Conservation (phyloP, 164 flowering plant species). For the Chloranthus sessilifolius region DNA sequence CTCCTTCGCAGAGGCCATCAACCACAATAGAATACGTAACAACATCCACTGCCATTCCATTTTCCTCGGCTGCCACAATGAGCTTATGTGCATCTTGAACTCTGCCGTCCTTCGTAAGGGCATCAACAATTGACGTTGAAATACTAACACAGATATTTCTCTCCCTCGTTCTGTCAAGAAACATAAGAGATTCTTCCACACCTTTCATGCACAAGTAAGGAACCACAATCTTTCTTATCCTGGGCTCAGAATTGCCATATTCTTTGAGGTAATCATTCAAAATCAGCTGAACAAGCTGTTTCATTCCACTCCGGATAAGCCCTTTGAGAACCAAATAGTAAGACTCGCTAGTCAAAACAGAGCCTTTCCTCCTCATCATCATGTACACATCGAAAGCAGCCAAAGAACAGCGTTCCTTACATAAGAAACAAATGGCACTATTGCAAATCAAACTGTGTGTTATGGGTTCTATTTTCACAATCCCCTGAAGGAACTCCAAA, state of each 20-base stretch:
- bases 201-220: slow-evolving; percentile 44
- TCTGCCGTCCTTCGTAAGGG: slow-evolving; percentile 44
- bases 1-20: slow-evolving; percentile 72
- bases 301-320: slow-evolving; percentile 30
- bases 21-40: slow-evolving; percentile 51
- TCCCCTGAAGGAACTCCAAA: slow-evolving; percentile 29
- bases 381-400: slow-evolving; percentile 37
- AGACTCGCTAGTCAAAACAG: slow-evolving; percentile 22
- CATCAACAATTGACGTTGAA: slow-evolving; percentile 33
- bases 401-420: slow-evolving; percentile 37
- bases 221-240: slow-evolving; percentile 30
- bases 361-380: slow-evolving; percentile 38
- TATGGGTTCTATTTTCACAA: slow-evolving; percentile 27
- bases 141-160: slow-evolving; percentile 14
- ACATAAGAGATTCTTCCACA: slow-evolving; percentile 30
- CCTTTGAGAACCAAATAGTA: slow-evolving; percentile 40
- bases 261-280: slow-evolving; percentile 46
- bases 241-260: slow-evolving; percentile 40
- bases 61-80: slow-evolving; percentile 33
- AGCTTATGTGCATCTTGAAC: slow-evolving; percentile 60
- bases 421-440: slow-evolving; percentile 42
- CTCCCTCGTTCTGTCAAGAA: slow-evolving; percentile 32
- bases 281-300: slow-evolving; percentile 21
- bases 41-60: slow-evolving; percentile 35
- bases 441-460: slow-evolving; percentile 26